These are phyloP conservation scores for Astrocystis sublimbata DNA, from an alignment of 495 filamentous ascomycete genomes.

Conservation along the genomic window DNA sequence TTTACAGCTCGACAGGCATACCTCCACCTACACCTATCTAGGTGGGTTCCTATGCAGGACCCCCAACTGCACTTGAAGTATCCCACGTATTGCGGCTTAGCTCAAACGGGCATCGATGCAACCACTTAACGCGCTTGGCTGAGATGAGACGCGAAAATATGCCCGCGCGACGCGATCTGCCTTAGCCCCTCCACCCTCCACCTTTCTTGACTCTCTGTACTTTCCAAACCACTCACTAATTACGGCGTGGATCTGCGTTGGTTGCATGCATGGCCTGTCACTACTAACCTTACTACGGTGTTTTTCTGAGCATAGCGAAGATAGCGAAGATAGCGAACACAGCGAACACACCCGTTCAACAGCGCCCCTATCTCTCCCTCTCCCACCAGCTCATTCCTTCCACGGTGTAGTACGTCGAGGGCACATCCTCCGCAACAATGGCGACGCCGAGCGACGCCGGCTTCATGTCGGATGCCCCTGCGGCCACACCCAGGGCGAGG, in stretches of 20 bases:
- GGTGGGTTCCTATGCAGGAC: too few species aligned
- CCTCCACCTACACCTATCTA: too few species aligned
- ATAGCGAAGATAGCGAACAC: slow-evolving; percentile 1
- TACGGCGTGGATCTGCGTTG: too few species aligned
- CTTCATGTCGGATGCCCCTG: slow-evolving; percentile 46
- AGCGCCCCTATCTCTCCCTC: not conserved
- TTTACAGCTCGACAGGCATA: too few species aligned
- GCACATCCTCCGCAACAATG: slow-evolving; percentile 26
- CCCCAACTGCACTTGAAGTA: too few species aligned
- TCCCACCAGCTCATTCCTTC: not conserved
- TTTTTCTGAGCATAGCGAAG: not conserved
- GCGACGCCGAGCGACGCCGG: slow-evolving; percentile 48
- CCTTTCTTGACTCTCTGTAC: not conserved
- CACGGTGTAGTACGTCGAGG: slow-evolving; percentile 1
- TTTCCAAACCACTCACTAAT: slow-evolving; percentile 19
- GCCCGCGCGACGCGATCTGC: slow-evolving; percentile 16
- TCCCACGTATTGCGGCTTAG: too few species aligned
- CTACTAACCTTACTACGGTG: too few species aligned
- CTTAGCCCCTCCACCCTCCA: slow-evolving; percentile 16
- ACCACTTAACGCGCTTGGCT: slow-evolving; percentile 18
- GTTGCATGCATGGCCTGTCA: too few species aligned
- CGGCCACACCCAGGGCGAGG: slow-evolving; percentile 37
- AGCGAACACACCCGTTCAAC: not conserved
- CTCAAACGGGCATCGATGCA: slow-evolving; percentile 15
- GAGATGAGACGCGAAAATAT: slow-evolving; percentile 1